Evolutionary conservation across 1,284 basidiomycete genomes (phyloP).

Genomic region (Rhodotorula sp.): DNA sequence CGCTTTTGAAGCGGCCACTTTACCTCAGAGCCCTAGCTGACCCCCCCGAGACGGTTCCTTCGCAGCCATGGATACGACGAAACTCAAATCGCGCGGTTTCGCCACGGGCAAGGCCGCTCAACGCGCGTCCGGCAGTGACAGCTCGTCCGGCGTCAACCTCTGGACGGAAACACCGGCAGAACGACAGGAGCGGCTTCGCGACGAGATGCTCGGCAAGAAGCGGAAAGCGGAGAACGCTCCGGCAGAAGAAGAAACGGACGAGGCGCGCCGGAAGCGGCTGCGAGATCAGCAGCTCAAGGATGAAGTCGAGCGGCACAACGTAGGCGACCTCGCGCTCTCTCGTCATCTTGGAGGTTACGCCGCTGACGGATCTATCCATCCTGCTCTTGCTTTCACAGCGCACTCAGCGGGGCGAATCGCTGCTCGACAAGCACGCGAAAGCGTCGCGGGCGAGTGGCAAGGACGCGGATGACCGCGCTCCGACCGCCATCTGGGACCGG

Average conservation of each 20-base stretch:
- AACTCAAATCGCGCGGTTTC: conserved; percentile 70
- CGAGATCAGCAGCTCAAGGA: conserved; percentile 65
- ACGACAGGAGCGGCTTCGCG: conserved; percentile 73
- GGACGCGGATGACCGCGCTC: conserved; percentile 56
- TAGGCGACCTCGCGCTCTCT: conserved; percentile 50
- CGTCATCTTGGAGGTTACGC: neutral
- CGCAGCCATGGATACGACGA: conserved; percentile 66
- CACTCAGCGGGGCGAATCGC: conserved; percentile 62
- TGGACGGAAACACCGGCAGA: conserved; percentile 95
- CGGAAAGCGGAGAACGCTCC: conserved; percentile 59
- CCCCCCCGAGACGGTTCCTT: neutral
- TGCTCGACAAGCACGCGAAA: conserved; percentile 65
- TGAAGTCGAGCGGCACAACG: conserved; percentile 74
- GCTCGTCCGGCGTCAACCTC: conserved; percentile 56
- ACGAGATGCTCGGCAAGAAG: conserved; percentile 81
- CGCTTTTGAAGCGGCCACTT: too few relatives aligned
- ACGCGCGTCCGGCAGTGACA: conserved; percentile 50
- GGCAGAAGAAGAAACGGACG: conserved; percentile 53
- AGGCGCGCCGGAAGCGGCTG: conserved; percentile 56
- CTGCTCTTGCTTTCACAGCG: conserved; percentile 52
- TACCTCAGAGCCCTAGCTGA: too few relatives aligned
- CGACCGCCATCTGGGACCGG: conserved; percentile 79
- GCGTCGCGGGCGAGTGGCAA: conserved; percentile 48
- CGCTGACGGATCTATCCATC: too few relatives aligned
- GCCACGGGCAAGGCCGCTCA: conserved; percentile 51